phyloP scores from a whole-genome alignment of 108 stramenopile genomes.

The Pseudonitzschia pungens region DNA sequence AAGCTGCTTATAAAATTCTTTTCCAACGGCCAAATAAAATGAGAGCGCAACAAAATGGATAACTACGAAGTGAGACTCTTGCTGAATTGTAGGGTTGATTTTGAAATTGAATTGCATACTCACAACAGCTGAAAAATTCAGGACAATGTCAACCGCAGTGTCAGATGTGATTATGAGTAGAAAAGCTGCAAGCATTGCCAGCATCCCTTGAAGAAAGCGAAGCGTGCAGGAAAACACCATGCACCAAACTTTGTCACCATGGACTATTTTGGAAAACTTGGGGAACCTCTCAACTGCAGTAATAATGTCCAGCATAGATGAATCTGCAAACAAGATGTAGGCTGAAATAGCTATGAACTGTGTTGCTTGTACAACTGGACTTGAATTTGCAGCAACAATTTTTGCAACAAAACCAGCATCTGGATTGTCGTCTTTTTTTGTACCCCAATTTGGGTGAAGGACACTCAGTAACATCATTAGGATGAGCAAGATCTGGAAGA shows the following conservation, averaged over 20 bases:
- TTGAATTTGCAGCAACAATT: conserved; percentile 1
- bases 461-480: neutral
- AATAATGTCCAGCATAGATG: neutral
- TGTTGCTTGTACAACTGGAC: neutral
- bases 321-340: neutral
- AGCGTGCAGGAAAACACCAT: conserved; percentile 1
- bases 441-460: neutral
- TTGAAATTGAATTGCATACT: no score
- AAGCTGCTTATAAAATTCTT: conserved; percentile 24
- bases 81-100: neutral
- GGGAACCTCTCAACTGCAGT: neutral
- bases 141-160: conserved; percentile 14
- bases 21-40: neutral
- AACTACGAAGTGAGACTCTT: no score
- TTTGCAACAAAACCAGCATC: neutral
- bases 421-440: conserved; percentile 1
- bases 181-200: conserved; percentile 18
- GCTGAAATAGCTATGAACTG: neutral
- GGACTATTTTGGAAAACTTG: no score
- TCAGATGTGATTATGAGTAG: conserved; percentile 20
- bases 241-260: neutral
- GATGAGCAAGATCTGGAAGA: neutral
- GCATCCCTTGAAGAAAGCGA: conserved; percentile 7
- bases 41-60: neutral
- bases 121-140: conserved; percentile 32